Evolutionary conservation across 1,284 basidiomycete genomes (phyloP).

Genomic region (Pisolithus thermaeus): DNA sequence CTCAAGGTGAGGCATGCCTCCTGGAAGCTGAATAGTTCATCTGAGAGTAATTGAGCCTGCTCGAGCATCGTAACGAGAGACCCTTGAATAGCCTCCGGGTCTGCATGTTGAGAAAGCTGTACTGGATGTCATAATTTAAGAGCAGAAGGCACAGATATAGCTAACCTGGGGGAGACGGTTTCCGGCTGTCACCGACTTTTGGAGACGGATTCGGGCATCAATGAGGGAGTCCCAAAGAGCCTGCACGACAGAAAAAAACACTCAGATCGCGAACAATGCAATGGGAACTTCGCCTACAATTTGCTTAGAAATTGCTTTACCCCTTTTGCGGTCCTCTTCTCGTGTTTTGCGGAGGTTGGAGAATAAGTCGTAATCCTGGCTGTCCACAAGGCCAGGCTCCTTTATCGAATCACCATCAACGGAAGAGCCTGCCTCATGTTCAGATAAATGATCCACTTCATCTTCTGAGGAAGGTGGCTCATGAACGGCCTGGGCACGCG

Average conservation of each 20-base stretch:
- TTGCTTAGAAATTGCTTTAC: conserved; percentile 76
- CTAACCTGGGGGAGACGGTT: conserved; percentile 57
- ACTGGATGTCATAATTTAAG: conserved; percentile 14
- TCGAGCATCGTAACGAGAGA: conserved; percentile 46
- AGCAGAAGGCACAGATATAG: conserved; percentile 14
- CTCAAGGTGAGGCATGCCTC: conserved; percentile 36
- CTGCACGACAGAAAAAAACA: conserved; percentile 35
- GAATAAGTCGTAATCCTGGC: conserved; percentile 44
- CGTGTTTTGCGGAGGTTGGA: conserved; percentile 52
- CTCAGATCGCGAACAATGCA: conserved; percentile 1
- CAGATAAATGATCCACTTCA: not conserved
- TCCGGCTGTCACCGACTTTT: conserved; percentile 67
- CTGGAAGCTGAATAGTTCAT: conserved; percentile 66
- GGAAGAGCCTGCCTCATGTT: conserved; percentile 3
- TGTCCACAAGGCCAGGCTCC: conserved; percentile 8
- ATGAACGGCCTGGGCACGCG: conserved; percentile 4
- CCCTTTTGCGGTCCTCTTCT: conserved; percentile 68
- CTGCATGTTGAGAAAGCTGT: conserved; percentile 16
- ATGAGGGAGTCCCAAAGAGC: conserved; percentile 79
- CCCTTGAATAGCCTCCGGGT: conserved; percentile 31
- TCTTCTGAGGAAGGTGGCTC: conserved; percentile 8
- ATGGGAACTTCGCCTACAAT: conserved; percentile 48
- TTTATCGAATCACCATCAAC: conserved; percentile 1
- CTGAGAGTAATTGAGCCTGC: conserved; percentile 54
- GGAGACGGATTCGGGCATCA: conserved; percentile 83